These are phyloP conservation scores for Leucogyrophana mollusca DNA, from an alignment of 768 basidiomycete genomes.

Conservation along the genomic window DNA sequence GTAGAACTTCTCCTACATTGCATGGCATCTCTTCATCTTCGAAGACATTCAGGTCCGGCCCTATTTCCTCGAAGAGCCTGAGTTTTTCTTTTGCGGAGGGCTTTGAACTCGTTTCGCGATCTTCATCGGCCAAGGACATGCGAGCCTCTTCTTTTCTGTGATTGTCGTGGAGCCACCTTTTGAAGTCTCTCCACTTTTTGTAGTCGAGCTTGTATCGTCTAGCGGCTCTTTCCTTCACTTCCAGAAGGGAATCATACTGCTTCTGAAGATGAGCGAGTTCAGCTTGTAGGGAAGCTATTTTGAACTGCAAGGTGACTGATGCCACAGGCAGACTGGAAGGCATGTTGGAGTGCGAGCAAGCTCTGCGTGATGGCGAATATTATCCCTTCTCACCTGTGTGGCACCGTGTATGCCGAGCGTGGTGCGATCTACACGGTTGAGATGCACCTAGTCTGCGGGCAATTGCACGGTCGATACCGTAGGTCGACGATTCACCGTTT, in stretches of 20 bases:
- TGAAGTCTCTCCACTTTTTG: constrained; percentile 49
- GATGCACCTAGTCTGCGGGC: too few species aligned
- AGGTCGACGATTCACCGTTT: too few species aligned
- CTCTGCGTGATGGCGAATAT: too few species aligned
- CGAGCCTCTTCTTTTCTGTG: constrained; percentile 27
- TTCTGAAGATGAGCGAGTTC: constrained; percentile 36
- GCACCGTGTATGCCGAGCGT: too few species aligned
- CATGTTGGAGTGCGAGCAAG: too few species aligned
- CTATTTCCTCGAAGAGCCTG: constrained; percentile 21
- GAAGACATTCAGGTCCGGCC: constrained; percentile 8
- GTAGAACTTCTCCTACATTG: background rate
- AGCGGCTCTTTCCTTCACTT: constrained; percentile 43
- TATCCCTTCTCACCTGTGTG: too few species aligned
- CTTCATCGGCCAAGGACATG: constrained; percentile 21
- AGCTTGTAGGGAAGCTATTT: constrained; percentile 16
- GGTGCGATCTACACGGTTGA: too few species aligned
- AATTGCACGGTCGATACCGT: too few species aligned
- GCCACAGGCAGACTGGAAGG: too few species aligned
- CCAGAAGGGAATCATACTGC: constrained; percentile 45
- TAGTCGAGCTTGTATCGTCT: constrained; percentile 51
- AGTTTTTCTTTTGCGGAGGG: constrained; percentile 26
- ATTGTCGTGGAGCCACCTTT: constrained; percentile 41
- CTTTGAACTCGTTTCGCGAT: constrained; percentile 24
- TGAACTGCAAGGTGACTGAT: background rate
- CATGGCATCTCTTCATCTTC: constrained; percentile 1